Conservation (phyloP, 805 yeast genomes). For the Ogataea salicorniae region DNA sequence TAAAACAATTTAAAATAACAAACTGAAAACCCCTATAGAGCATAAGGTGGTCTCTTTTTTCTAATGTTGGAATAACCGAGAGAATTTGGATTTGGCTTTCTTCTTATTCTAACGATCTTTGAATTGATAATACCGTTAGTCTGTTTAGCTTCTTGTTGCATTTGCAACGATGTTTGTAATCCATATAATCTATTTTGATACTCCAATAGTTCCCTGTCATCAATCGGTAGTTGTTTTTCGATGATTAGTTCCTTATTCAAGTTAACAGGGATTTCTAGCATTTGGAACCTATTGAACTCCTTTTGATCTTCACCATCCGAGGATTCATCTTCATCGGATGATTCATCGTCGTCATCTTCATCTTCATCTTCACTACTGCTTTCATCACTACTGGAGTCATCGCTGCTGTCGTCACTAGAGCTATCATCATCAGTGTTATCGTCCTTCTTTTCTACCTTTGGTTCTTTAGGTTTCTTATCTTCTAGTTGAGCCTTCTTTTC, state of each 20-base stretch:
- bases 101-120: slow-evolving; percentile 39
- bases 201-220: slow-evolving; percentile 36
- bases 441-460: neutral
- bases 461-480: slow-evolving; percentile 1
- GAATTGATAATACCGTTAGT: slow-evolving; percentile 27
- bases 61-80: slow-evolving; percentile 40
- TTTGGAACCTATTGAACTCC: slow-evolving; percentile 15
- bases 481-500: slow-evolving; percentile 2
- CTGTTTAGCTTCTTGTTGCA: slow-evolving; percentile 22
- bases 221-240: slow-evolving; percentile 25
- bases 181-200: slow-evolving; percentile 28
- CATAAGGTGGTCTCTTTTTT: slow-evolving; percentile 42
- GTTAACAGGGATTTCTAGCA: slow-evolving; percentile 15
- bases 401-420: slow-evolving; percentile 5
- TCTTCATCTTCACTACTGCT: slow-evolving; percentile 1
- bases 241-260: slow-evolving; percentile 24
- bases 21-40: slow-evolving; percentile 3
- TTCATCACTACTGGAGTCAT: slow-evolving; percentile 5
- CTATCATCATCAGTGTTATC: slow-evolving; percentile 8
- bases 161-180: slow-evolving; percentile 18
- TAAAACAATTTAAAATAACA: neutral
- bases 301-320: slow-evolving; percentile 6
- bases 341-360: neutral
- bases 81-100: slow-evolving; percentile 45
- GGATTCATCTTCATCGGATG: slow-evolving; percentile 3